Base-by-base conservation (phyloP, 257 asterid genomes). In the Paulownia fortunei region DNA sequence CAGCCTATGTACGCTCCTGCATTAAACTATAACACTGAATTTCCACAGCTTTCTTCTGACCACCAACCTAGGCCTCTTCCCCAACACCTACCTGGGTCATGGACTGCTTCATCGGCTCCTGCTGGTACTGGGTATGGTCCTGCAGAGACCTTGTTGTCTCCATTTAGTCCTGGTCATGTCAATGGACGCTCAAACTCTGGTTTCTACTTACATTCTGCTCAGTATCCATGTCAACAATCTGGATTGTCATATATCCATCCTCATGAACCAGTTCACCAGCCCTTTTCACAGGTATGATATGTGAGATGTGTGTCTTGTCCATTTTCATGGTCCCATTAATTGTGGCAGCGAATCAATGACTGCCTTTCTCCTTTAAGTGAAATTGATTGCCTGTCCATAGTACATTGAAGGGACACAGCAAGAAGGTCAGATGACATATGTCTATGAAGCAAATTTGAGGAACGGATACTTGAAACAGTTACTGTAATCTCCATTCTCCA, bases 1-100 rank as follows among this genome's bases (percentile, higher is more conserved):
- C 98, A 88, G 87, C 98, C 98, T 37, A 89, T 96, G 98, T 96
- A 92, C 76, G 88, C 98, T 60, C 98, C 99, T 86, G 92, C 97
- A 58, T 8, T 96, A 58, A 96, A 85, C 88, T 96, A 96, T 86
- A 94, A 91, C 71, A 86, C 98, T 4, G 99, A 96, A 77, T 96
- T 96, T 73, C 99, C 99, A 24, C 99, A 94, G 87, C 96, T 96
- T 58, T 84, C 97, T 32, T 67, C 90, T 30, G 97, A 96, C 68
- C 97, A 89, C 84, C 97, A 89, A 73, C 91, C 88, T 9, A 89
- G 84, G 59, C 93, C 97, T 67, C 87, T 86, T 81, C 94, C 97
- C 61, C 97, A 88, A 56, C 98, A 90, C 81, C 73, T 92, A 46
- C 92, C 95, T 46, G 94, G 92, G 51, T 85, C 80, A 24, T 96